Evolutionary conservation across 768 basidiomycete species (phyloP).

Genomic region (Leccinum obscurum): DNA sequence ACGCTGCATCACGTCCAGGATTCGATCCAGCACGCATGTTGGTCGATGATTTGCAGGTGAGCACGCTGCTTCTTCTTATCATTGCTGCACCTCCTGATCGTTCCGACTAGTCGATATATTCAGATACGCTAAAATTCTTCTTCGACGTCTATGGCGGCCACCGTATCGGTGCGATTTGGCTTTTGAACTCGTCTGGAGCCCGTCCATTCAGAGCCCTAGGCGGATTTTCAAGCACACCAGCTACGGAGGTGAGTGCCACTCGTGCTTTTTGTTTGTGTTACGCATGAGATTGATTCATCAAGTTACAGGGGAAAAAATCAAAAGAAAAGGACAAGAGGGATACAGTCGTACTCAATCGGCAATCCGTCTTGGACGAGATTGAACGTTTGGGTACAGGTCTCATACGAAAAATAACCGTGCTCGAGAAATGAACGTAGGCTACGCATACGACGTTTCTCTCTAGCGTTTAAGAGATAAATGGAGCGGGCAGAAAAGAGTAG

Average conservation of each 20-base stretch:
- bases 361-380: conserved; percentile 70
- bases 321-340: conserved; percentile 53
- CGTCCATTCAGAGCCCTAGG: conserved; percentile 79
- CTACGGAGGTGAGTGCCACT: conserved; percentile 30
- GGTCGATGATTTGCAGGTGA: conserved; percentile 70
- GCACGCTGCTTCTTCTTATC: conserved; percentile 28
- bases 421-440: conserved; percentile 7
- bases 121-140: conserved; percentile 81
- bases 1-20: conserved; percentile 50
- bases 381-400: conserved; percentile 72
- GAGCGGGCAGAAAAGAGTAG: neutral
- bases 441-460: neutral
- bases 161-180: conserved; percentile 84
- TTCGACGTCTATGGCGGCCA: conserved; percentile 80
- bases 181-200: conserved; percentile 61
- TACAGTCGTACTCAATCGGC: conserved; percentile 65
- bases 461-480: neutral
- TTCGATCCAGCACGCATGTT: conserved; percentile 78
- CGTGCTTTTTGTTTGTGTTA: neutral
- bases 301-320: conserved; percentile 27
- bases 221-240: conserved; percentile 73
- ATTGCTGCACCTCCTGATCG: conserved; percentile 2
- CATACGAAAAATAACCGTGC: conserved; percentile 46
- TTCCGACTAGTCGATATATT: conserved; percentile 58
- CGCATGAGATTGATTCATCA: neutral